Base-by-base conservation (phyloP, 2,329 filamentous ascomycete genomes). In the Trichoderma gracile region DNA sequence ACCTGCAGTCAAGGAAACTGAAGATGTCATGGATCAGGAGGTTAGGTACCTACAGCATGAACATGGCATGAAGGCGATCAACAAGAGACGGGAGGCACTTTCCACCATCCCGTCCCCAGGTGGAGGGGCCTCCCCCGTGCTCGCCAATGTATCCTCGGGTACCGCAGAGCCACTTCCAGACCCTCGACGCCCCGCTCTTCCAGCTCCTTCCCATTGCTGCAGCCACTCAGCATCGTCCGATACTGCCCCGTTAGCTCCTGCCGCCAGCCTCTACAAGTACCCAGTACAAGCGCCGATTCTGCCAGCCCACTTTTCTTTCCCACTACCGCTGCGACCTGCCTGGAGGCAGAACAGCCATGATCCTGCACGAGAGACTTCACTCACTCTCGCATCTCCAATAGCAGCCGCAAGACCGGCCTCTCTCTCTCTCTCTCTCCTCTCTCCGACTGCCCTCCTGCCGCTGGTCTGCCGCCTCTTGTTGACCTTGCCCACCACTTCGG, bases 301-400 rank as follows among this genome's bases (percentile, higher is more conserved):
- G 47, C 58, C 30, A 52, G 17, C 21, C 56, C 56, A 50, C 56
- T 57, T 27, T 54, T 21, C 19, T 49, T 42, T 62, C 14, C 61
- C 61, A 64, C 61, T 57, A 52, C 45, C 46, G 61, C 45, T 64
- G 40, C 38, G 52, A 64, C 61, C 61, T 64, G 53, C 53, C 53
- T 57, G 45, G 45, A 45, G 60, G 56, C 53, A 40, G 7, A 47
- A 30, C 55, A 58, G 45, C 53, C 52, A 38, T 59, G 56, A 23
- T 40, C 38, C 43, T 40, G 14, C 25, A 60, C 43, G 21, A 43
- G n/a, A 60, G 57, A 60, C 58, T 61, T 38, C 33, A 38, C 33
- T 10, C 47, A 33, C 46, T 52, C 30, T 17, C 58, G 38, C 47
- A 53, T 42, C 58, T 45, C 58, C 53, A 56, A 56, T 42, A 40